A percentile compares a stretch with the other conserved stretches of the same genome.
Conservation (phyloP, 2,329 filamentous ascomycete species). For the Paecilomyces niveus region DNA sequence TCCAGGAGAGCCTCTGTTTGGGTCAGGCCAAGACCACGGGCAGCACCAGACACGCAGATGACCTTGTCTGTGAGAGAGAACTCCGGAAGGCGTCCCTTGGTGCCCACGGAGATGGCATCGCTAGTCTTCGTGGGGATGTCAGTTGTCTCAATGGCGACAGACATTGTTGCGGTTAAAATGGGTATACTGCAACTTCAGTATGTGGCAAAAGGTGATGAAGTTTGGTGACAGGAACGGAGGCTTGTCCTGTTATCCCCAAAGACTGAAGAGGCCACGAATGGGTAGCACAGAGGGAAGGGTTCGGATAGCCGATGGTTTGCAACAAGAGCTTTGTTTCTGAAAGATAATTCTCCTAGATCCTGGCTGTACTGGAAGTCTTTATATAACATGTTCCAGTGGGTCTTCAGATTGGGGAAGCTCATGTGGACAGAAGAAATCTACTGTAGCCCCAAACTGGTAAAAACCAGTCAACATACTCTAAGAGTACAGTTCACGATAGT, state of each 20-base stretch:
- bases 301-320: not conserved
- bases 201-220: no score
- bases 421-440: not conserved
- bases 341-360: not conserved
- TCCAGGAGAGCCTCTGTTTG: slow-evolving; percentile 68
- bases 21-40: slow-evolving; percentile 64
- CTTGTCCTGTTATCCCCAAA: not conserved
- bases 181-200: not conserved
- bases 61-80: slow-evolving; percentile 68
- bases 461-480: not conserved
- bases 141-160: slow-evolving; percentile 26
- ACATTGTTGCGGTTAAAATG: slow-evolving; percentile 16
- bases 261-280: not conserved
- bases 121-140: slow-evolving; percentile 14
- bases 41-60: slow-evolving; percentile 64
- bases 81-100: slow-evolving; percentile 52
- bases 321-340: not conserved
- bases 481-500: not conserved
- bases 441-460: not conserved
- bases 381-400: not conserved
- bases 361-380: not conserved
- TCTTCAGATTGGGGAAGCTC: not conserved
- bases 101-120: slow-evolving; percentile 19
- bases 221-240: not conserved
- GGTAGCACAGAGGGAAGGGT: not conserved